These are phyloP conservation scores for Elsinoe ampelina DNA, from an alignment of 2,329 filamentous ascomycete species.

Conservation along the genomic window DNA sequence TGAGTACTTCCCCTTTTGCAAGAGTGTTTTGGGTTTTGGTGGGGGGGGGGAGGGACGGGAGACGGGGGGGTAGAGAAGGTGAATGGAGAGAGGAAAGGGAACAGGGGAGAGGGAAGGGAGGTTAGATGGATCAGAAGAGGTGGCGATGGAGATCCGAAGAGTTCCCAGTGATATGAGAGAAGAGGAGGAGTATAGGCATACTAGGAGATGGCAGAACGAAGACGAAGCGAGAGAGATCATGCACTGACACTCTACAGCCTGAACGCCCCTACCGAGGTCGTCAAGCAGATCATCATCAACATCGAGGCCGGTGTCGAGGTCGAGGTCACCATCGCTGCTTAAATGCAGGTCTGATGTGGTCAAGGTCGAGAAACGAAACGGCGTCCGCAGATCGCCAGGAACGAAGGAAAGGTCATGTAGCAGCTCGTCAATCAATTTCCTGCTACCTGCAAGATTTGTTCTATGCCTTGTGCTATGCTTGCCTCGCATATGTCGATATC, in stretches of 20 bases:
- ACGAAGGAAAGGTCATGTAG: conserved; percentile 7
- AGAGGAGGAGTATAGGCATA: no score
- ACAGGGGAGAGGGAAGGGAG: neutral
- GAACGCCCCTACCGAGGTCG: conserved; percentile 93
- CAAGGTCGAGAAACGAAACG: neutral
- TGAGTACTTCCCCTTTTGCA: conserved; percentile 40
- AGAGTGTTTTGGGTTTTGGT: neutral
- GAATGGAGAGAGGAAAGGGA: conserved; percentile 27
- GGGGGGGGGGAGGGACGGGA: neutral
- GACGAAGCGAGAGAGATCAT: neutral
- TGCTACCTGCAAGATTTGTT: neutral
- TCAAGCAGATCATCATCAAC: conserved; percentile 96
- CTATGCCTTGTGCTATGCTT: conserved; percentile 10
- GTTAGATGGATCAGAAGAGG: no score
- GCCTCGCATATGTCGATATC: conserved; percentile 12
- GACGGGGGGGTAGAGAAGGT: conserved; percentile 25
- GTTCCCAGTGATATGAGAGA: no score
- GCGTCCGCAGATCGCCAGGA: neutral
- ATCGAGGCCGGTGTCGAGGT: conserved; percentile 91
- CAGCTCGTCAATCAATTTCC: conserved; percentile 11
- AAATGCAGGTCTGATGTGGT: conserved; percentile 26
- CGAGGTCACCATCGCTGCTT: conserved; percentile 84
- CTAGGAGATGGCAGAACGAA: no score
- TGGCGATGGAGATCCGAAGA: no score
- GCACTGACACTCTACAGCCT: conserved; percentile 45